These are phyloP conservation scores for Cucumis sativus DNA, from an alignment of 306 rosid genomes.

Conservation along the genomic window Cucumber_9930_V3 NC_026661.2:18550501-18551000, in stretches of 20 bases:
- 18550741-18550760: constrained; percentile 19
- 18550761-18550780: constrained; percentile 10
- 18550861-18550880: neutral
- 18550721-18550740: constrained; percentile 32
- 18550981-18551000: constrained; percentile 46
- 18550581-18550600: constrained; percentile 58
- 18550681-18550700: neutral
- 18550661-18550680: neutral
- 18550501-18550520: constrained; percentile 72
- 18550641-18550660: constrained; percentile 11
- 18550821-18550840: constrained; percentile 7
- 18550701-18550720: neutral
- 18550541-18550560: constrained; percentile 41
- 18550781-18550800: constrained; percentile 16
- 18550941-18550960: constrained; percentile 66
- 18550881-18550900: neutral
- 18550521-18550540: constrained; percentile 86
- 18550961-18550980: constrained; percentile 55
- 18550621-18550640: constrained; percentile 28
- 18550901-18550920: constrained; percentile 61
- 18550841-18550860: neutral
- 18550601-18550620: constrained; percentile 43
- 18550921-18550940: constrained; percentile 57
- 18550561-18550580: constrained; percentile 66
- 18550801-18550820: constrained; percentile 44